These are phyloP conservation scores for Colletotrichum orbiculare DNA, from an alignment of 2,329 filamentous ascomycete species.

Conservation along the genomic window DNA sequence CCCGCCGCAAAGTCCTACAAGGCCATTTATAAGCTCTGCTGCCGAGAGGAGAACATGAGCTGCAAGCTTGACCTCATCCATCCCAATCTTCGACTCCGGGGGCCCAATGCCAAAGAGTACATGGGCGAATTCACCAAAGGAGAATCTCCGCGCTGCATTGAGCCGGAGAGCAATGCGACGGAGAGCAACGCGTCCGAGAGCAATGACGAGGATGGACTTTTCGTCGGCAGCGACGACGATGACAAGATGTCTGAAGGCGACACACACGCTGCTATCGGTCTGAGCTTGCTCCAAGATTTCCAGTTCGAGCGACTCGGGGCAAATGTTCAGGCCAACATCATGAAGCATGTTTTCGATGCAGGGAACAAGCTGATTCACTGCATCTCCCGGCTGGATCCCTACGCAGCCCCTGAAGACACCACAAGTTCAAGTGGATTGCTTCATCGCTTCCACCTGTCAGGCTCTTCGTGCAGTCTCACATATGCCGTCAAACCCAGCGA, in stretches of 20 bases:
- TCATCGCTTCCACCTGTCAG: conserved; percentile 53
- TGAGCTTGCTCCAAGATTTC: conserved; percentile 31
- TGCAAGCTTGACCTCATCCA: conserved; percentile 38
- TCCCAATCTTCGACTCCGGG: conserved; percentile 43
- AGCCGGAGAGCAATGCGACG: too few relatives aligned
- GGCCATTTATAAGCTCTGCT: conserved; percentile 41
- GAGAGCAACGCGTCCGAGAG: neutral
- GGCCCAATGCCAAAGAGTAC: conserved; percentile 5
- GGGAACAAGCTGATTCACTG: conserved; percentile 51
- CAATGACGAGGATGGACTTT: too few relatives aligned
- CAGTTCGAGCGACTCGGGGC: conserved; percentile 46
- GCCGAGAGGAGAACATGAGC: conserved; percentile 50
- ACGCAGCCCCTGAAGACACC: conserved; percentile 37
- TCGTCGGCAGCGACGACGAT: too few relatives aligned
- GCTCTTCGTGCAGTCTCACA: conserved; percentile 45
- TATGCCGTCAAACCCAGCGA: conserved; percentile 47
- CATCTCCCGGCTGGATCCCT: conserved; percentile 57
- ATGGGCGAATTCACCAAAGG: neutral
- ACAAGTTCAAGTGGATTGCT: conserved; percentile 41
- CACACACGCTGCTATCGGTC: neutral
- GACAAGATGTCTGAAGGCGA: too few relatives aligned
- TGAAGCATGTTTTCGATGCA: conserved; percentile 51
- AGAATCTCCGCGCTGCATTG: too few relatives aligned
- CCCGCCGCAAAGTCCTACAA: conserved; percentile 24
- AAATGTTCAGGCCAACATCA: conserved; percentile 47